A percentile compares a stretch with the other conserved stretches of the same genome.
Conservation (phyloP, 2,329 filamentous ascomycete species). For the Lasiodiplodia sp. region DNA sequence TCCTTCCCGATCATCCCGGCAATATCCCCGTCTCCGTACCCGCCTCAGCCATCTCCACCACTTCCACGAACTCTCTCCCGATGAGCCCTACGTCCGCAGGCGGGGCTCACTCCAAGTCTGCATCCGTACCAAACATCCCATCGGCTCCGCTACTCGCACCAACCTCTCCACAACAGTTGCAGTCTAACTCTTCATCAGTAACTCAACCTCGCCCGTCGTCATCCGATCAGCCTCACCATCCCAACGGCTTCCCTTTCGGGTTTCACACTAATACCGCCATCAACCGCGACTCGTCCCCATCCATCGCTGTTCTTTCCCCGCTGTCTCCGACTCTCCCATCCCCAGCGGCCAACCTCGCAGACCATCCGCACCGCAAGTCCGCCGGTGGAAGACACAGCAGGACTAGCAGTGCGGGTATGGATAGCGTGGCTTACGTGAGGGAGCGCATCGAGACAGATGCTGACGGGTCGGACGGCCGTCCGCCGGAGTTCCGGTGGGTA, state of each 20-base stretch:
- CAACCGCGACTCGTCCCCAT: slow-evolving; percentile 2
- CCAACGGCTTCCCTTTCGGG: not conserved
- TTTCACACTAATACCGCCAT: not conserved
- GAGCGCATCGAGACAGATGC: slow-evolving; percentile 40
- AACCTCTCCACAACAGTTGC: slow-evolving; percentile 4
- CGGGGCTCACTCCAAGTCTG: not conserved
- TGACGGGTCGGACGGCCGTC: not conserved
- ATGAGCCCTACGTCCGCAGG: slow-evolving; percentile 8
- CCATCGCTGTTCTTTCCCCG: slow-evolving; percentile 8
- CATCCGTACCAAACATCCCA: not conserved
- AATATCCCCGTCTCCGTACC: slow-evolving; percentile 40
- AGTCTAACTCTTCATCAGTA: slow-evolving; percentile 6
- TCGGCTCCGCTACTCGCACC: slow-evolving; percentile 7
- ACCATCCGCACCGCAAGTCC: slow-evolving; percentile 16
- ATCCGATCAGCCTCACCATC: not conserved
- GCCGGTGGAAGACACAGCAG: slow-evolving; percentile 38
- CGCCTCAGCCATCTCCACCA: slow-evolving; percentile 43
- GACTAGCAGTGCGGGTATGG: slow-evolving; percentile 61
- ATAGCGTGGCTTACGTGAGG: slow-evolving; percentile 73
- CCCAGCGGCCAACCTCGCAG: not conserved
- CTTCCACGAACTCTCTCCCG: slow-evolving; percentile 25
- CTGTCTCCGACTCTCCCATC: not conserved
- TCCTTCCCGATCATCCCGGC: slow-evolving; percentile 35
- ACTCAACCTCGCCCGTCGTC: not conserved
- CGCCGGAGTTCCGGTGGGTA: slow-evolving; percentile 60